phyloP scores from a whole-genome alignment of 2,329 filamentous ascomycete species.

The Fonsecaea pedrosoi region DNA sequence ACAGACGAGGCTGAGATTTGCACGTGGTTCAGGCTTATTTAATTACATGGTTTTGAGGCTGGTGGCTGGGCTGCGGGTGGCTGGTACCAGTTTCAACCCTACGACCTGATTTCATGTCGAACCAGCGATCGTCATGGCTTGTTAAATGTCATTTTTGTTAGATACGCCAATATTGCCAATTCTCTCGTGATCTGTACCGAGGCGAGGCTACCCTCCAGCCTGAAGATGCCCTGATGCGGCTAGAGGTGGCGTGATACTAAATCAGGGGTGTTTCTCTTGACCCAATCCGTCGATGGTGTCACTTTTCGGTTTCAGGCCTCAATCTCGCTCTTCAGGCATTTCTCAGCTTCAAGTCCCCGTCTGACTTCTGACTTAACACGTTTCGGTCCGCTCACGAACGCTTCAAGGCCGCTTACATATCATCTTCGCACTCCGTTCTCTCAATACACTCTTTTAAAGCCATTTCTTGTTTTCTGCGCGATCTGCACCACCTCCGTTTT shows the following conservation, averaged over 20 bases:
- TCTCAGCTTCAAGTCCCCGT: constrained; percentile 20
- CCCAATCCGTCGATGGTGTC: constrained; percentile 13
- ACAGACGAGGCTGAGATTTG: neutral
- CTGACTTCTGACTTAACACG: constrained; percentile 12
- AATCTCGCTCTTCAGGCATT: constrained; percentile 6
- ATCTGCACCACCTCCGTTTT: neutral
- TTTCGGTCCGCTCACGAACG: constrained; percentile 12
- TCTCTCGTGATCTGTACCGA: neutral
- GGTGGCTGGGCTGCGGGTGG: no score
- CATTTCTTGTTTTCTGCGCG: neutral
- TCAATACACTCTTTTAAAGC: constrained; percentile 15
- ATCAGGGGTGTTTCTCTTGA: neutral
- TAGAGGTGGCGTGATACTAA: constrained; percentile 13
- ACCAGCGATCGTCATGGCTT: neutral
- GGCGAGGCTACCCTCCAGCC: neutral
- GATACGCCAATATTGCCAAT: neutral
- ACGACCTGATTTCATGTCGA: no score
- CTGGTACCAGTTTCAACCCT: no score
- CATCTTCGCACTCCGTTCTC: constrained; percentile 2
- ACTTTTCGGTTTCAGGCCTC: constrained; percentile 17
- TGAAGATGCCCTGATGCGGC: neutral
- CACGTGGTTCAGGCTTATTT: neutral
- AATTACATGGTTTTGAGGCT: neutral
- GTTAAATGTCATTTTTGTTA: neutral
- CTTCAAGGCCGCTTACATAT: neutral